Evolutionary conservation across 225 moss, liverwort and hornwort species (phyloP).

Genomic region (Thuidium tamariscinum): DNA sequence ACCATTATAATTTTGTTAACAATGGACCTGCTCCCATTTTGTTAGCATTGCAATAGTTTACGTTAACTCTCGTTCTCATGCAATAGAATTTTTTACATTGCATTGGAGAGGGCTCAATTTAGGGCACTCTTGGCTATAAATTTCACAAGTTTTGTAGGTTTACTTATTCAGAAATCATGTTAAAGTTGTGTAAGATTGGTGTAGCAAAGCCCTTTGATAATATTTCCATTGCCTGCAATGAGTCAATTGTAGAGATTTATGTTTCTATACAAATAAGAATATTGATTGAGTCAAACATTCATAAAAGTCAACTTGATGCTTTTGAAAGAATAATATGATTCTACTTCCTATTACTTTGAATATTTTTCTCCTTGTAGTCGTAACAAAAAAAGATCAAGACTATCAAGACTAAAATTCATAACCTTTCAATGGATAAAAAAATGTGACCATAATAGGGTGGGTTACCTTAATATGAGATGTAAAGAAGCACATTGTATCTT

Average conservation of each 20-base stretch:
- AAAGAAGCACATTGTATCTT: neutral
- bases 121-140: accelerated
- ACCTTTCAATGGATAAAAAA: too few species aligned
- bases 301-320: neutral
- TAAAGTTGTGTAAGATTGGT: neutral
- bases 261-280: neutral
- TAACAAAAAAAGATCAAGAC: accelerated
- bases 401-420: accelerated
- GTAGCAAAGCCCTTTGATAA: accelerated
- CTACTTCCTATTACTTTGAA: neutral
- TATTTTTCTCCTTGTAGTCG: too few species aligned
- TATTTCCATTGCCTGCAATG: neutral
- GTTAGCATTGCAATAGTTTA: too few species aligned
- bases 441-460: too few species aligned
- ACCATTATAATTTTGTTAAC: too few species aligned
- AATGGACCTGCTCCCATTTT: too few species aligned
- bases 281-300: neutral
- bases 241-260: neutral
- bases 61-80: too few species aligned
- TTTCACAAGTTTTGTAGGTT: neutral
- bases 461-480: neutral
- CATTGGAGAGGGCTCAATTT: accelerated
- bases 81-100: neutral
- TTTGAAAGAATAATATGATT: neutral
- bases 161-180: neutral